Conservation (phyloP, 371 early-diverging fungal species). For the Dichotomocladium elegans region DNA sequence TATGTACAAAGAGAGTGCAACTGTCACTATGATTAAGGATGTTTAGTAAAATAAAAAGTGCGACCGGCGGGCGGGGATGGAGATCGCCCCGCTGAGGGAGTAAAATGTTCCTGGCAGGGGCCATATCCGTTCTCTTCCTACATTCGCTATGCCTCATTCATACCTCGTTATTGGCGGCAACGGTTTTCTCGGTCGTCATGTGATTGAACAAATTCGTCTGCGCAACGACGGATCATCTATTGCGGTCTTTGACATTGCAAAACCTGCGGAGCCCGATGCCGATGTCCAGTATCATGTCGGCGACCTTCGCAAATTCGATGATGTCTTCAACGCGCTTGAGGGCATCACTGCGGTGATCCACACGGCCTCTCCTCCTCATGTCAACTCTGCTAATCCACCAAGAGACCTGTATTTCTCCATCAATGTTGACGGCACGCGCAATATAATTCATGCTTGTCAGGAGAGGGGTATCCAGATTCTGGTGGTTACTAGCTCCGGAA, state of each 20-base stretch:
- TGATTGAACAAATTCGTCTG: constrained; percentile 72
- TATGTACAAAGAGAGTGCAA: too few relatives aligned
- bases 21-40: too few relatives aligned
- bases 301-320: constrained; percentile 68
- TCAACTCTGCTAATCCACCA: constrained; percentile 88
- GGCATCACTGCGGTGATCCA: constrained; percentile 82
- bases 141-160: constrained; percentile 23
- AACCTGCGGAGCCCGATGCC: constrained; percentile 45
- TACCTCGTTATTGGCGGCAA: constrained; percentile 88
- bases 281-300: constrained; percentile 66
- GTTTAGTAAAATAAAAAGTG: too few relatives aligned
- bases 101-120: too few relatives aligned
- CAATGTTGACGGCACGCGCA: constrained; percentile 87
- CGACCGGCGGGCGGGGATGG: too few relatives aligned
- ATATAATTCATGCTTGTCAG: constrained; percentile 79
- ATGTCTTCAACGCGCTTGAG: constrained; percentile 62
- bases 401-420: constrained; percentile 72
- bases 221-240: constrained; percentile 56
- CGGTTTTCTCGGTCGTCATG: constrained; percentile 84
- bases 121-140: neutral
- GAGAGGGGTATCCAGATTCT: constrained; percentile 63
- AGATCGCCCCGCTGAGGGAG: too few relatives aligned
- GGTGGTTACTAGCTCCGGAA: constrained; percentile 85
- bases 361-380: constrained; percentile 87
- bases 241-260: constrained; percentile 73